Evolutionary conservation across 768 basidiomycete genomes (phyloP), one percentile per base, ranked within the genome.

Genomic region (Trametes coccinea): DNA sequence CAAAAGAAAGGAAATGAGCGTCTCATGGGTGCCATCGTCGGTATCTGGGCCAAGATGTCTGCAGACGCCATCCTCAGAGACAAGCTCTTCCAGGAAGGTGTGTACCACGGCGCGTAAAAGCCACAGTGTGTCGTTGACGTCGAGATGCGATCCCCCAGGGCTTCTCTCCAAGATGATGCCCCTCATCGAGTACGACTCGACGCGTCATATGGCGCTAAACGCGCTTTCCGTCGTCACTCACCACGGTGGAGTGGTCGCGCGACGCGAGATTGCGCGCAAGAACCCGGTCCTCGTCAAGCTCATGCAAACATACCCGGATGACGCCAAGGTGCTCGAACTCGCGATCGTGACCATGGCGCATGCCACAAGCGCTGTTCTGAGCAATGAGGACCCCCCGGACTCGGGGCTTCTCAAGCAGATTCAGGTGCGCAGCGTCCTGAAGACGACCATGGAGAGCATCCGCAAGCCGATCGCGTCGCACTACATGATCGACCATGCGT

Each of bases 41-140:
- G 81, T 7, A 83, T 89, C 50, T 87, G 82, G 63, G 80, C 85
- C 14, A 84, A 84, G 66, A 84, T 88, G 83, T 86, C 79, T 34
- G 78, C 76, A 0, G 87, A 88, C 68, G 77, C 83, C 2, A 75
- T 88, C 40, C 70, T 88, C 57, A 76, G 88, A 16, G 81, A 87
- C 70, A 82, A 83, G 60, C 74, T 89, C 14, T 80, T 85, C 65
- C 75, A 80, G 39, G 79, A 79, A 77, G 87, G 87, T 86, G 56
- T 4, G 63, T 47, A 14, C 30, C 13, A 14, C 22, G n/a, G 13
- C 31, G 2, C 33, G 7, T 0, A 37, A 22, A 37, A 5, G 34
- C 34, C 11, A 11, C 1, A 37, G 34, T 37, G 11, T 2, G 34
- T 37, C 33, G 16, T 14, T 29, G 27, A 30, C 47, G 47, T 27